Conservation (phyloP, 208 protist species). For the Crithidia acanthocephali region DNA sequence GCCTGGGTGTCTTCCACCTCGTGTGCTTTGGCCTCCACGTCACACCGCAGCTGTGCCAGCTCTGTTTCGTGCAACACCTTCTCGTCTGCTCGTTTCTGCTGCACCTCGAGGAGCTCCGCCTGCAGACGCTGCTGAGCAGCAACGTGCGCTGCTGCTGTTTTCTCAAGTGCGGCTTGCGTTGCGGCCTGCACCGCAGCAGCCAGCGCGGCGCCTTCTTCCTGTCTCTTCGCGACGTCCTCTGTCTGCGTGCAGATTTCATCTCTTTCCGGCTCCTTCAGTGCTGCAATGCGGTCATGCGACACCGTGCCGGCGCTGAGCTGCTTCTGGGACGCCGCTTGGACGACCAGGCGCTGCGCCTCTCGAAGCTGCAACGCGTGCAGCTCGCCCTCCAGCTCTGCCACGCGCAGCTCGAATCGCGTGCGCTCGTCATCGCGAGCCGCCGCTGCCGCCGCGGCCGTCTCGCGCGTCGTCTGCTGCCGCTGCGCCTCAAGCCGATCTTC, state of each 20-base stretch:
- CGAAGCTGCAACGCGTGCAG: not conserved
- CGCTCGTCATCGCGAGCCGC: not conserved
- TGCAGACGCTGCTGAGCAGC: not conserved
- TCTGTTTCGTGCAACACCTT: not conserved
- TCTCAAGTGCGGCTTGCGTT: not conserved
- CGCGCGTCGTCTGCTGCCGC: not conserved
- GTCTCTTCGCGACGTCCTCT: too few species aligned
- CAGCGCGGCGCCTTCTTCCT: not conserved
- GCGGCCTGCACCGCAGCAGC: not conserved
- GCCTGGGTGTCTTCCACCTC: not conserved
- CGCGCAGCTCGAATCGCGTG: not conserved
- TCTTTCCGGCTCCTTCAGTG: too few species aligned
- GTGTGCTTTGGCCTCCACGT: not conserved
- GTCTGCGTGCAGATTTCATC: not conserved
- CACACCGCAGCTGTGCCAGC: not conserved
- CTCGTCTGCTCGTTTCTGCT: not conserved
- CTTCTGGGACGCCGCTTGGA: not conserved
- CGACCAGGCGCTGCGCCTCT: not conserved
- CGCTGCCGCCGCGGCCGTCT: not conserved
- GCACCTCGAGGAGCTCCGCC: not conserved
- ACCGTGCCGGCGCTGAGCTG: not conserved
- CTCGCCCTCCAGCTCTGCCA: not conserved
- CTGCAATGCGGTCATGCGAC: too few species aligned
- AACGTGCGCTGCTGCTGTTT: not conserved
- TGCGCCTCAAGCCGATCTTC: slow-evolving; percentile 5